Percentiles rank a stretch among this genome's conserved stretches.
Conservation (phyloP, 495 filamentous ascomycete genomes). For the Gamarada debralockiae region DNA sequence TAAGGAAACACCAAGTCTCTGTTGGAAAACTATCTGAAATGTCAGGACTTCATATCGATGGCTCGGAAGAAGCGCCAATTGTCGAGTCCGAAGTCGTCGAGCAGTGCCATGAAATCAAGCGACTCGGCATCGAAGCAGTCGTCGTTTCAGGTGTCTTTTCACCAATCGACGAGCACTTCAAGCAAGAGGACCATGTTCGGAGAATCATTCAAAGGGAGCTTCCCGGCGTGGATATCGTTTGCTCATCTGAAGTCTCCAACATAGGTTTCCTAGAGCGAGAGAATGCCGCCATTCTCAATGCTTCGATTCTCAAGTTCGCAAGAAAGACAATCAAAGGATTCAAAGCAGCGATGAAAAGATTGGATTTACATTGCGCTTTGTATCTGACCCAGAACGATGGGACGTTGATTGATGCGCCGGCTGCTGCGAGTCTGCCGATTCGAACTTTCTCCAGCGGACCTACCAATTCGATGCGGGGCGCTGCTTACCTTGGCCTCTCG, state of each 20-base stretch:
- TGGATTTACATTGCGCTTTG: constrained; percentile 45
- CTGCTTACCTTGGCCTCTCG: constrained; percentile 38
- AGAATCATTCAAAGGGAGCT: constrained; percentile 40
- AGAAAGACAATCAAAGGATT: constrained; percentile 45
- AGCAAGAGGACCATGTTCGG: constrained; percentile 44
- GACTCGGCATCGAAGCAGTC: constrained; percentile 42
- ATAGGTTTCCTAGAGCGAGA: constrained; percentile 53
- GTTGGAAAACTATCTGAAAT: constrained; percentile 16
- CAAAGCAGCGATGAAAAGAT: constrained; percentile 36
- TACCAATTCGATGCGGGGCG: constrained; percentile 54
- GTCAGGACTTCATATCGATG: constrained; percentile 42
- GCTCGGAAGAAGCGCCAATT: constrained; percentile 40
- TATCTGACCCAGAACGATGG: constrained; percentile 57
- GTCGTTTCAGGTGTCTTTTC: constrained; percentile 56
- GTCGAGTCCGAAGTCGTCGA: constrained; percentile 39
- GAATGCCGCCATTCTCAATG: constrained; percentile 54
- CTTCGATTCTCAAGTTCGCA: constrained; percentile 47
- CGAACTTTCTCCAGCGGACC: constrained; percentile 50
- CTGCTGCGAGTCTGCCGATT: constrained; percentile 48
- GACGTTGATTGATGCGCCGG: constrained; percentile 43
- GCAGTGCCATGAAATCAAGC: constrained; percentile 37
- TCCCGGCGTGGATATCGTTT: constrained; percentile 43
- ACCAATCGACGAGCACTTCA: constrained; percentile 46
- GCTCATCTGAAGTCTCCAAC: constrained; percentile 43
- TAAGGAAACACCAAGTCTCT: not conserved